Conservation (phyloP, 1,284 basidiomycete genomes). For the Kwoniella shivajii region DNA sequence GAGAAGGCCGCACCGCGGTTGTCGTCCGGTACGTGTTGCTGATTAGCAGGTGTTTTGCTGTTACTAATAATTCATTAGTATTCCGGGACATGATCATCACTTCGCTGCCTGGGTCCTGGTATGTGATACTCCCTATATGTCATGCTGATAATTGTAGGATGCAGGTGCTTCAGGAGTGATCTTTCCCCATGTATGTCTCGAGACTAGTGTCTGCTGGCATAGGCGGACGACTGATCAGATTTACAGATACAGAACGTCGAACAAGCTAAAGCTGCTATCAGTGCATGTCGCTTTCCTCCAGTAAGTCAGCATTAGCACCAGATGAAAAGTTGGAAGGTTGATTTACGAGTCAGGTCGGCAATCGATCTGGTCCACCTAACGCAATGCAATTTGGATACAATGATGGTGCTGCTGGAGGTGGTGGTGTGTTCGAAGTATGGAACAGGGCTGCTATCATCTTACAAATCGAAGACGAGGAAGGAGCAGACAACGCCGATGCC, state of each 20-base stretch:
- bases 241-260: slow-evolving; percentile 28
- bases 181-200: slow-evolving; percentile 29
- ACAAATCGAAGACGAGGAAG: slow-evolving; percentile 29
- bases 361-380: slow-evolving; percentile 21
- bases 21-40: slow-evolving; percentile 20
- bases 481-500: slow-evolving; percentile 27
- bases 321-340: not conserved
- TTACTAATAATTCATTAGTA: slow-evolving; percentile 1
- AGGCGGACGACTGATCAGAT: not conserved
- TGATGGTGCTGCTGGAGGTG: slow-evolving; percentile 19
- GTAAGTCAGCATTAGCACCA: slow-evolving; percentile 9
- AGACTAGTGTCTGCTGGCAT: not conserved
- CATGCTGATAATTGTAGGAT: slow-evolving; percentile 10
- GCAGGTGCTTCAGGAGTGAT: slow-evolving; percentile 34
- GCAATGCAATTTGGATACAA: slow-evolving; percentile 19
- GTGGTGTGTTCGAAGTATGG: slow-evolving; percentile 24
- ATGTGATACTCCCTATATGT: not conserved
- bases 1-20: slow-evolving; percentile 23
- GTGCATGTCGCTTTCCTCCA: slow-evolving; percentile 22
- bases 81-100: slow-evolving; percentile 28
- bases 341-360: not conserved
- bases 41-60: not conserved
- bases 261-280: slow-evolving; percentile 25
- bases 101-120: slow-evolving; percentile 27
- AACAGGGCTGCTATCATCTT: slow-evolving; percentile 29